Evolutionary conservation across 106 monocot genomes (phyloP), one percentile per base, ranked within the genome.

Genomic region (Agapanthus africanus): DNA sequence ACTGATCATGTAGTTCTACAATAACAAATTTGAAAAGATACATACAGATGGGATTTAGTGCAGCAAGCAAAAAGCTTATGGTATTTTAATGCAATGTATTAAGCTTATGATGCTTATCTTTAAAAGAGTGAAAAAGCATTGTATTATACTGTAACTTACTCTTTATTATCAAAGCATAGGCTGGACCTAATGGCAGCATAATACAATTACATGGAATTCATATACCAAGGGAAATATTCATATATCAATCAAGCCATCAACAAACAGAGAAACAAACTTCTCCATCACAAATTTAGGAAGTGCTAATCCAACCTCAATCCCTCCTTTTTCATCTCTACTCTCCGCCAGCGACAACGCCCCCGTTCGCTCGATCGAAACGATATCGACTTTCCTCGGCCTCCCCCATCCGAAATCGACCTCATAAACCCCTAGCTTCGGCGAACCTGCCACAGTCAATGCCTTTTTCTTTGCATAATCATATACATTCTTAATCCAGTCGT

Each of bases 351-450:
- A 78, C 59, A 84, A n/a, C 15, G 87, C 79, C n/a, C 81, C 73
- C 1, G 82, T 90, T 41, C 80, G 78, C 71, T 79, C 83, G 16
- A 84, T 86, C 35, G 86, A 83, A 1, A 79, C 51, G 19, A 93
- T 40, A 79, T 84, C 87, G 54, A 90, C 79, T 69, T 81, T 88
- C 59, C 7, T 33, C 28, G 87, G 81, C 67, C 67, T 80, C 16
- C 87, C 87, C 77, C 71, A 84, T 13, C 87, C 84, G 31, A 88
- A 88, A 26, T 88, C 84, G 0, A 65, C 50, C 36, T 73, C 87
- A 67, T 88, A 88, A 4, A 88, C 65, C 23, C 87, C 67, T 40
- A 77, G 63, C 80, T 75, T 76, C 28, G 84, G 84, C 37, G 84
- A 88, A 1, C 87, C 87, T 0, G 77, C 81, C 3, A 84, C 31